Evolutionary conservation across 768 basidiomycete genomes (phyloP), one percentile per base, ranked within the genome.

Genomic region (Kwoniella europaea): DNA sequence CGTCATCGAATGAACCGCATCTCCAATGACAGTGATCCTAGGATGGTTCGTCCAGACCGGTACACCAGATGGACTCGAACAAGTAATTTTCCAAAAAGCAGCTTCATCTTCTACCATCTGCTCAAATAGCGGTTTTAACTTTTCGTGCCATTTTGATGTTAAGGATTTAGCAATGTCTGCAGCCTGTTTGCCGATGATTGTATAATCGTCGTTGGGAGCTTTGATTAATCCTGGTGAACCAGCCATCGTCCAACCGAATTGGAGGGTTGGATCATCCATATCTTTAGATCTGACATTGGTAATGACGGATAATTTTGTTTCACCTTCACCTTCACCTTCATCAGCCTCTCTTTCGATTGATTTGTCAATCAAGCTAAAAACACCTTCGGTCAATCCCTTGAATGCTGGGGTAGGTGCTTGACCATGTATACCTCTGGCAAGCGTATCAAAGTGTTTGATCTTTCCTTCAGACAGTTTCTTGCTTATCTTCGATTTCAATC

Each of bases 21-120:
- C 75, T n/a, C 75, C 75, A 50, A 76, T 71, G n/a, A 76, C 63
- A 10, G 75, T 76, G 2, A 76, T 73, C 24, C 75, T 29, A 41
- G 75, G 71, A 6, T 74, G 59, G 20, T 61, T 73, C 10, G 50
- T 24, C 74, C 74, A 76, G 35, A 71, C 68, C 2, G 74, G 74
- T 44, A 76, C 72, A 22, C 74, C 74, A 10, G 50, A 53, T 9
- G 71, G 69, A 9, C 54, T 57, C 9, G 72, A 73, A 46, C 66
- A 62, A 4, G 74, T 71, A 20, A 76, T 72, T 61, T 76, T 76
- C 72, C 68, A 73, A 64, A 76, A 76, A 2, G 72, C 74, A 12
- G 71, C 71, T 29, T 76, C 67, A 16, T 64, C 41, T 41, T 55
- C 74, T 10, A 71, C 58, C 67, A 71, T 68, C 42, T 73, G 29